Evolutionary conservation across 2,329 filamentous ascomycete species (phyloP).

Genomic region (Ophiosphaerella korrae): DNA sequence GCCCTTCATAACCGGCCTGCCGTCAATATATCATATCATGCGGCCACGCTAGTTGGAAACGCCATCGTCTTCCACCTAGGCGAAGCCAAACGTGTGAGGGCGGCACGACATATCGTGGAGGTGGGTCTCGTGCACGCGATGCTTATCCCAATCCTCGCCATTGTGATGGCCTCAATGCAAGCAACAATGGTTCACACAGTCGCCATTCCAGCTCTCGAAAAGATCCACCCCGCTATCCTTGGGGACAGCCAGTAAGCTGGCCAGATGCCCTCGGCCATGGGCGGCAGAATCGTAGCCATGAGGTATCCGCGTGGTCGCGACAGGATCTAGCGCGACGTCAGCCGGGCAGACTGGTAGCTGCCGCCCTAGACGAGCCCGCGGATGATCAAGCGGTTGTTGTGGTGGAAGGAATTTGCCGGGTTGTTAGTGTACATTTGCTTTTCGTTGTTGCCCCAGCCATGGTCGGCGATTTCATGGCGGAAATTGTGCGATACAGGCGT

Average conservation of each 20-base stretch:
- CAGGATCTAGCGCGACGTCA: constrained; percentile 60
- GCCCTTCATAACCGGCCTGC: constrained; percentile 62
- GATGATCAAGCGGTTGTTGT: constrained; percentile 58
- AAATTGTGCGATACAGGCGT: constrained; percentile 58
- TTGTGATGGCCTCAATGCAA: constrained; percentile 64
- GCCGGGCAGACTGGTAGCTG: constrained; percentile 61
- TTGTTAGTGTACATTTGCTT: constrained; percentile 61
- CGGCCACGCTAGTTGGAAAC: constrained; percentile 51
- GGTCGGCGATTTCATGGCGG: constrained; percentile 60
- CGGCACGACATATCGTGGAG: constrained; percentile 55
- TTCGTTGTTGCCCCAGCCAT: constrained; percentile 68
- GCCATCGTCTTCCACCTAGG: constrained; percentile 58
- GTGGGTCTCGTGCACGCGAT: constrained; percentile 59
- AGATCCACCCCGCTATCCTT: constrained; percentile 66
- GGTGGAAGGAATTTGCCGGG: constrained; percentile 60
- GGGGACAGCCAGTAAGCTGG: constrained; percentile 67
- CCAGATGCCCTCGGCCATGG: constrained; percentile 63
- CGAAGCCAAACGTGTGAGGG: constrained; percentile 61
- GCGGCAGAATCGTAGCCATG: constrained; percentile 57
- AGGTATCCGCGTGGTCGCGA: constrained; percentile 59
- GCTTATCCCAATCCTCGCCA: constrained; percentile 61
- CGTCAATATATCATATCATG: constrained; percentile 66
- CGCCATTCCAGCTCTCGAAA: constrained; percentile 66
- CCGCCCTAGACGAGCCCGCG: constrained; percentile 54
- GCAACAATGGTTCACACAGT: constrained; percentile 61